Percentiles rank a stretch among this genome's conserved stretches.
Conservation (phyloP, 345 rosid species). For the Euphorbia peplus region DNA sequence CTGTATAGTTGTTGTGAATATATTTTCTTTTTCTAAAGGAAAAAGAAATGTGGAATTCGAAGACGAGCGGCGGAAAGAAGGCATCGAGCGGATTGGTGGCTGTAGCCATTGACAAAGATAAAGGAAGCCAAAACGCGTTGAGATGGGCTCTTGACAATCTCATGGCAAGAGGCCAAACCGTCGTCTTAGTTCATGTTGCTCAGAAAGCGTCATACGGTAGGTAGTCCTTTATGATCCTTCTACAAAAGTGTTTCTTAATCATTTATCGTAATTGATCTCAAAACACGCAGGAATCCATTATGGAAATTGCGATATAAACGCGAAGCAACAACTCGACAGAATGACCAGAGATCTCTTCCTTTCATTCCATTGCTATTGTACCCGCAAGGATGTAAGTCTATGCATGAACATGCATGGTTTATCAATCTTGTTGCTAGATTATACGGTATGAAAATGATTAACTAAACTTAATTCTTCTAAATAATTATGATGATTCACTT, state of each 20-base stretch:
- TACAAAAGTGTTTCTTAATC: neutral
- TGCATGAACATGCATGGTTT: neutral
- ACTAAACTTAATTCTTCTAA: neutral
- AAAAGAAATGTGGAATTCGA: constrained; percentile 34
- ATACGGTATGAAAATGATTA: neutral
- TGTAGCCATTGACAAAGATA: constrained; percentile 81
- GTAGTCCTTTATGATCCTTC: no score
- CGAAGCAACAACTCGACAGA: constrained; percentile 44
- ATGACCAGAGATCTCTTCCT: constrained; percentile 58
- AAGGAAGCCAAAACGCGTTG: constrained; percentile 77
- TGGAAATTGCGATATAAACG: constrained; percentile 14
- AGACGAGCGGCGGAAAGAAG: constrained; percentile 32
- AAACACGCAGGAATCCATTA: constrained; percentile 20
- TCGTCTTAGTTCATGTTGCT: constrained; percentile 67
- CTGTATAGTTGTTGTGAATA: neutral
- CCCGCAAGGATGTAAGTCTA: constrained; percentile 68
- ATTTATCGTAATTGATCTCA: no score
- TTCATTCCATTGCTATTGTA: constrained; percentile 79
- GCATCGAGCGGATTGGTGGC: constrained; percentile 56
- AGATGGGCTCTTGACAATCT: constrained; percentile 78
- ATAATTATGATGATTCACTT: neutral
- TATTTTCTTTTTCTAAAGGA: neutral
- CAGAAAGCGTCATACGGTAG: constrained; percentile 6
- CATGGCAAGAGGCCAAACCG: constrained; percentile 56
- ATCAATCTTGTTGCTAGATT: no score